These are phyloP conservation scores for Debaryomyces tyrocola DNA, from an alignment of 805 yeast genomes.

Conservation along the genomic window DNA sequence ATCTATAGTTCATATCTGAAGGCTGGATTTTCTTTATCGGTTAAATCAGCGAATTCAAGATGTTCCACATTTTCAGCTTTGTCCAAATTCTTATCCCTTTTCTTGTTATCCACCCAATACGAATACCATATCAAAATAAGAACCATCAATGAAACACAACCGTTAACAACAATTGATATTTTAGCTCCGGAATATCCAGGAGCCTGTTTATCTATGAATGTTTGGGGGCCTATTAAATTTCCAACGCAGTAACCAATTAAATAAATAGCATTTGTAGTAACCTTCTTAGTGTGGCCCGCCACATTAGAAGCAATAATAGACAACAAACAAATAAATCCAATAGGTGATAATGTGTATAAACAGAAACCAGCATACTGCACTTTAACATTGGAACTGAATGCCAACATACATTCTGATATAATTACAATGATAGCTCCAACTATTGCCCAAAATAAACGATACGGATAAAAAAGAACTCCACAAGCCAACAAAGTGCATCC, in stretches of 20 bases:
- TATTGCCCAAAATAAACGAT: constrained; percentile 28
- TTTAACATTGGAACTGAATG: constrained; percentile 21
- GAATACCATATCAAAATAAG: constrained; percentile 5
- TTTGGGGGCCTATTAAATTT: constrained; percentile 27
- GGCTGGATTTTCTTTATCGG: constrained; percentile 53
- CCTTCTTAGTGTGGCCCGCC: constrained; percentile 27
- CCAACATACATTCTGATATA: constrained; percentile 29
- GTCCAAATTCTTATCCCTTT: constrained; percentile 23
- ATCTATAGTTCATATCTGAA: constrained; percentile 41
- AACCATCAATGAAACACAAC: not conserved
- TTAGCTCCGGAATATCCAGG: constrained; percentile 26
- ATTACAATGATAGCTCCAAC: constrained; percentile 17
- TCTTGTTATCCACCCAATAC: constrained; percentile 31
- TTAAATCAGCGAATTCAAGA: constrained; percentile 51
- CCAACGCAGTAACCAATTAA: constrained; percentile 29
- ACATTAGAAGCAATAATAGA: constrained; percentile 23
- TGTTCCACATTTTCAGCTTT: constrained; percentile 33
- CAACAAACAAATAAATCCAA: constrained; percentile 20
- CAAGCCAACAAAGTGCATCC: constrained; percentile 18
- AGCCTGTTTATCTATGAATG: constrained; percentile 22
- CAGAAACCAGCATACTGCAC: constrained; percentile 31
- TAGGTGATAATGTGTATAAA: constrained; percentile 27
- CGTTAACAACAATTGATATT: constrained; percentile 7
- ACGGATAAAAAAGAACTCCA: constrained; percentile 8
- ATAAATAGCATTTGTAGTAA: constrained; percentile 23